phyloP scores from a whole-genome alignment of 495 filamentous ascomycete genomes.

The Neurospora intermedia region DNA sequence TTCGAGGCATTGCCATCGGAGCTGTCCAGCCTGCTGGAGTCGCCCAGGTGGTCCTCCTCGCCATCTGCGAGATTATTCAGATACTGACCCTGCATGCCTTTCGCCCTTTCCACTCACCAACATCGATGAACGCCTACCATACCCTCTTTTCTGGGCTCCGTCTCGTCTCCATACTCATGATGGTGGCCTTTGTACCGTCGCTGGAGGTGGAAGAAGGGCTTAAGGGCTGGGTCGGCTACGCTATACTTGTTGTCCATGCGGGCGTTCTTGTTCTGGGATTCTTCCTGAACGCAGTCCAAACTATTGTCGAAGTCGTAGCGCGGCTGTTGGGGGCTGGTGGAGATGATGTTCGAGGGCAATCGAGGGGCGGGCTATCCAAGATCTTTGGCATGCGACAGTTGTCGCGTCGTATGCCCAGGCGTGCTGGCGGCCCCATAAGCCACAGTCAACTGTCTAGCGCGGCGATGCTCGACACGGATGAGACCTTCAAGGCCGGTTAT shows the following conservation, averaged over 20 bases:
- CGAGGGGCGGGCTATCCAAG: conserved; percentile 79
- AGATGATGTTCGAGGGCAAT: conserved; percentile 55
- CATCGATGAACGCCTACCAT: conserved; percentile 97
- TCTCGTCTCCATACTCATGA: conserved; percentile 69
- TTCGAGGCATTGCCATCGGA: conserved; percentile 84
- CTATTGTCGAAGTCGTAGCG: conserved; percentile 75
- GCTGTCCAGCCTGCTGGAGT: conserved; percentile 88
- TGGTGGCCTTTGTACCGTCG: conserved; percentile 77
- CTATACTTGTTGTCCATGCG: conserved; percentile 77
- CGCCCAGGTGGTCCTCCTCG: conserved; percentile 81
- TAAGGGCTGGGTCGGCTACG: conserved; percentile 91
- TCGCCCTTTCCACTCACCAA: conserved; percentile 77
- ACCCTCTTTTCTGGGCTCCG: conserved; percentile 70
- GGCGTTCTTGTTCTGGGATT: conserved; percentile 87
- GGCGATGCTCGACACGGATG: conserved; percentile 61
- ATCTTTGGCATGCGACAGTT: conserved; percentile 91
- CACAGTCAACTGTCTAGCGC: conserved; percentile 72
- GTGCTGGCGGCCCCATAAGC: conserved; percentile 44
- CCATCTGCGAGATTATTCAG: conserved; percentile 86
- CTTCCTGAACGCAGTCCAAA: conserved; percentile 84
- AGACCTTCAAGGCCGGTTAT: conserved; percentile 55
- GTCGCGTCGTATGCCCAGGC: conserved; percentile 59
- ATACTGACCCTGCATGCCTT: conserved; percentile 84
- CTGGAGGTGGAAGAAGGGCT: conserved; percentile 63
- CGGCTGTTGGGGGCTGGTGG: conserved; percentile 71